A percentile compares a stretch with the other conserved stretches of the same genome.
Conservation (phyloP, 73 alveolate genomes). For the Paramecium bursaria region DNA sequence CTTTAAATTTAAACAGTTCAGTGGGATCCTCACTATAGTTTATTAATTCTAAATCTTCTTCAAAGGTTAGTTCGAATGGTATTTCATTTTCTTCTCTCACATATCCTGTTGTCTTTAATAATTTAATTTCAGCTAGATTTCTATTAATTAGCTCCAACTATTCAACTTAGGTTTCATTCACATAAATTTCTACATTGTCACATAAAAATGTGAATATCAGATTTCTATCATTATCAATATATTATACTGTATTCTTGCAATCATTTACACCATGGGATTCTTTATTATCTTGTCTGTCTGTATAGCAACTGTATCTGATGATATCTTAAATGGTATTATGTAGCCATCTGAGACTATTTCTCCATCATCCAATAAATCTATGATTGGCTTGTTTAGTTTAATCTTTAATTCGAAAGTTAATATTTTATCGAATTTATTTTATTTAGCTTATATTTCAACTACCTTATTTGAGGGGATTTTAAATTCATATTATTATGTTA, state of each 20-base stretch:
- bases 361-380: too few species aligned
- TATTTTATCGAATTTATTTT: too few species aligned
- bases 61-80: neutral
- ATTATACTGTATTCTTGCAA: too few species aligned
- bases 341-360: too few species aligned
- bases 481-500: too few species aligned
- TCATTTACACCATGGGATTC: too few species aligned
- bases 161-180: neutral
- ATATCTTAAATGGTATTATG: too few species aligned
- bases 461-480: neutral
- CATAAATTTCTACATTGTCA: neutral
- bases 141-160: neutral
- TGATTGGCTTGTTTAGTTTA: too few species aligned
- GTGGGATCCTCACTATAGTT: neutral
- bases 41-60: neutral
- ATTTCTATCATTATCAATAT: too few species aligned
- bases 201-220: neutral
- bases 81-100: conserved; percentile 38
- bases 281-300: too few species aligned
- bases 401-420: too few species aligned
- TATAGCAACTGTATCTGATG: too few species aligned
- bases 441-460: neutral
- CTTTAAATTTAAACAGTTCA: neutral
- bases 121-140: conserved; percentile 6
- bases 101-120: neutral